phyloP scores from a whole-genome alignment of 495 filamentous ascomycete genomes.

The Astrothelium macrocarpum region DNA sequence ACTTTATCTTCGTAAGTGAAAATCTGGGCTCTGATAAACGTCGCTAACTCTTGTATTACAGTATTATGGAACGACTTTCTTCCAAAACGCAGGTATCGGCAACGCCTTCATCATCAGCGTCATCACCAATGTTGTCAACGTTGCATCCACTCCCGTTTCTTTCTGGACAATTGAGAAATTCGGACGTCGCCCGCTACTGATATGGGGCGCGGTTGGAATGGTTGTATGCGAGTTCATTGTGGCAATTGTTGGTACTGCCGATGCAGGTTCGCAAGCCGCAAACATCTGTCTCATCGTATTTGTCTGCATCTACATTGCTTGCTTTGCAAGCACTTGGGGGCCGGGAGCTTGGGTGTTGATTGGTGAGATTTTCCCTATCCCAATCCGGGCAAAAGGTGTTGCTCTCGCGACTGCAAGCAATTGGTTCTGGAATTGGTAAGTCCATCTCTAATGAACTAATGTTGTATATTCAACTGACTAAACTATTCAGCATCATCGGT shows the following conservation, averaged over 20 bases:
- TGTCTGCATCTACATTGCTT: constrained; percentile 47
- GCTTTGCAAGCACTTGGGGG: constrained; percentile 37
- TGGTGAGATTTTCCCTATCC: constrained; percentile 78
- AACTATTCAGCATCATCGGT: constrained; percentile 41
- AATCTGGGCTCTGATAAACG: background rate
- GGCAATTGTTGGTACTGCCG: constrained; percentile 48
- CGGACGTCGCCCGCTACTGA: constrained; percentile 73
- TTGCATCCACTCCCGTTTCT: constrained; percentile 67
- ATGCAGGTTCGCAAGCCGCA: constrained; percentile 17
- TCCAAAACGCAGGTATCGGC: constrained; percentile 54
- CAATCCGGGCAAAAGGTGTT: constrained; percentile 72
- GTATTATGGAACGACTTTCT: constrained; percentile 77
- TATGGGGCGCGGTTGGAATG: constrained; percentile 74
- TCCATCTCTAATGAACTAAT: background rate
- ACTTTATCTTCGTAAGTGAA: constrained; percentile 62
- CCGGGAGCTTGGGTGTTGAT: constrained; percentile 71
- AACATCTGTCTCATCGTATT: constrained; percentile 30
- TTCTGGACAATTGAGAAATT: constrained; percentile 75
- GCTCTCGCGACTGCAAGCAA: constrained; percentile 74
- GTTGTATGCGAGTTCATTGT: constrained; percentile 77
- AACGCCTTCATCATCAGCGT: constrained; percentile 73
- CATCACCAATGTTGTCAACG: constrained; percentile 79
- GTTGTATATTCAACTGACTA: background rate
- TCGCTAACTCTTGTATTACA: background rate
- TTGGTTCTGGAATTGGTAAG: constrained; percentile 65